Evolutionary conservation across 352 stramenopile species (phyloP).

Genomic region (Pythium myriotylum): DNA sequence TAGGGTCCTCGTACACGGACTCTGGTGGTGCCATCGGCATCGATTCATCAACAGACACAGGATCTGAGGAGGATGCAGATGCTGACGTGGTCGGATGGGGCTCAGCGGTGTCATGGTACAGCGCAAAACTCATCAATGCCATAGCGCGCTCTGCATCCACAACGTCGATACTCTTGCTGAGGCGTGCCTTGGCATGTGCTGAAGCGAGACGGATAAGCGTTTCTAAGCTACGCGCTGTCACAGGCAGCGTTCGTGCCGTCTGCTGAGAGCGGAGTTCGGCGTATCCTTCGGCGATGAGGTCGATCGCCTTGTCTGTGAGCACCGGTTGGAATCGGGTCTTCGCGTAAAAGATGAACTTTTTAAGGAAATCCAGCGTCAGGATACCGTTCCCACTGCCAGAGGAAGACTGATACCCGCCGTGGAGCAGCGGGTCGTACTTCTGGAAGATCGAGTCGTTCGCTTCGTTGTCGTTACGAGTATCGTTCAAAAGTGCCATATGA

Average conservation of each 20-base stretch:
- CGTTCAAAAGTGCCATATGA: slow-evolving; percentile 66
- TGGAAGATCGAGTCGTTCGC: slow-evolving; percentile 88
- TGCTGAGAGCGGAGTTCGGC: slow-evolving; percentile 96
- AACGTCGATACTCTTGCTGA: slow-evolving; percentile 88
- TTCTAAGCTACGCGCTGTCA: slow-evolving; percentile 98
- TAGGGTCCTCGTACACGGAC: slow-evolving; percentile 20
- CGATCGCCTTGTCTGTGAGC: slow-evolving; percentile 83
- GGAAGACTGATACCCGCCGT: slow-evolving; percentile 69
- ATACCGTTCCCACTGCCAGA: slow-evolving; percentile 72
- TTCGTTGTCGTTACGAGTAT: slow-evolving; percentile 67
- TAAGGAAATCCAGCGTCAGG: slow-evolving; percentile 96
- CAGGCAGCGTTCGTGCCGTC: slow-evolving; percentile 91
- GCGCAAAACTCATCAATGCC: slow-evolving; percentile 96
- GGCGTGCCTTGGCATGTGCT: slow-evolving; percentile 96
- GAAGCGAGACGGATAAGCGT: slow-evolving; percentile 99
- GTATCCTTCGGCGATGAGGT: slow-evolving; percentile 97
- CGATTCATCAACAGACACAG: slow-evolving; percentile 17
- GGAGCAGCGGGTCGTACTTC: slow-evolving; percentile 90
- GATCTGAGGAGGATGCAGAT: slow-evolving; percentile 2
- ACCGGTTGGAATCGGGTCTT: slow-evolving; percentile 93
- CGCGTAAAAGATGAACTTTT: slow-evolving; percentile 99
- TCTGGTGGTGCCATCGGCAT: slow-evolving; percentile 11
- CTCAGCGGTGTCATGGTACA: slow-evolving; percentile 95
- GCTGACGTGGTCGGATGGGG: slow-evolving; percentile 16
- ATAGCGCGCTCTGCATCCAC: slow-evolving; percentile 91